Base-by-base conservation (phyloP, 2,329 filamentous ascomycete genomes). In the Monilinia fructigena region DNA sequence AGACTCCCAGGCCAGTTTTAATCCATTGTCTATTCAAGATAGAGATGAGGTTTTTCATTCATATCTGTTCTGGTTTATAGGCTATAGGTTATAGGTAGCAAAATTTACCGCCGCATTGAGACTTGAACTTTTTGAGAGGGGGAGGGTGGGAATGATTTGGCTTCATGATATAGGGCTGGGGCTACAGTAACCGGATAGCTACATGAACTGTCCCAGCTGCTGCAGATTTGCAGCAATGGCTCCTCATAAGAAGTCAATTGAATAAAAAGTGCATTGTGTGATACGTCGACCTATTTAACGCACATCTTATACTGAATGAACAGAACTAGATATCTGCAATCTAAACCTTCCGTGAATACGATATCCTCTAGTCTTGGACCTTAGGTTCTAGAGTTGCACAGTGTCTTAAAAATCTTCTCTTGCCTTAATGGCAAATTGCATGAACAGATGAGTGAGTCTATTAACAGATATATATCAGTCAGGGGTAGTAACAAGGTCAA, bases 141-240 rank as follows among this genome's bases (percentile, higher is more conserved):
- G 14, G 42, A 28, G 14, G 38, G 35, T 26, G 28, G n/a, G 31
- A 50, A 31, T 61, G 38, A 52, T 26, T 61, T 53, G 55, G 55
- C 10, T 61, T 54, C 16, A 53, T 66, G 48, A 54, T 38, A 61
- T 61, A 66, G 48, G 55, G 63, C 63, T 66, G 55, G 63, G 47
- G 48, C 31, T 42, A 53, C 48, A 66, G 26, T 26, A 10, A 18
- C 11, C 38, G 48, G 26, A 53, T 58, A 42, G 47, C 54, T 59
- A 52, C 45, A 47, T 65, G 20, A 61, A 65, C 48, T 54, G 35
- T 26, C 23, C 35, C 12, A 53, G 35, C 48, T 50, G 45, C 58
- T 60, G 45, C 58, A 60, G 45, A 45, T 60, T 45, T 31, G 45
- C 45, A 38, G 45, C n/a, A 38, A 45, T 61, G 28, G 45, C n/a